Evolutionary conservation across 225 moss, liverwort and hornwort genomes (phyloP).

Genomic region (Sphagnum tenellum): DNA sequence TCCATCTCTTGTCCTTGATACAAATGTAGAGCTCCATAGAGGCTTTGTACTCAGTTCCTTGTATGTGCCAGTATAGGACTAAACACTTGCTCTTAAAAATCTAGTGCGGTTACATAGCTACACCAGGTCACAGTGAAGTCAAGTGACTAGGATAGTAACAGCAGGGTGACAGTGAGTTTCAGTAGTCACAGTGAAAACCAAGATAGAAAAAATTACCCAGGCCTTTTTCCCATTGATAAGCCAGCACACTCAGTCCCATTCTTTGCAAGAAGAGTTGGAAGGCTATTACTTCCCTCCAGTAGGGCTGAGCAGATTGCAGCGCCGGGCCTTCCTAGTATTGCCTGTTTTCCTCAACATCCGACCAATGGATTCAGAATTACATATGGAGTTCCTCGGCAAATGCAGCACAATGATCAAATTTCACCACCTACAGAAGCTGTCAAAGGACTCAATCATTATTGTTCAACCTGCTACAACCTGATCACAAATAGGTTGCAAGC

Average conservation of each 20-base stretch:
- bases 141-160: no score
- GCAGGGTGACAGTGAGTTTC: no score
- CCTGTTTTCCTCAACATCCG: conserved; percentile 27
- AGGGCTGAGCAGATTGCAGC: conserved; percentile 36
- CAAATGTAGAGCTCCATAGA: no score
- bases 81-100: conserved; percentile 2
- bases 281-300: conserved; percentile 43
- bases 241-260: conserved; percentile 55
- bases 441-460: not conserved
- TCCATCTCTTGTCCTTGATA: no score
- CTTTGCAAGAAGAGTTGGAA: conserved; percentile 50
- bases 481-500: not conserved
- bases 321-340: conserved; percentile 46
- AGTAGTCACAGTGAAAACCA: no score
- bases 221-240: conserved; percentile 59
- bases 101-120: conserved; percentile 1
- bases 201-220: conserved; percentile 31
- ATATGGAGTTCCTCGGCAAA: no score
- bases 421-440: not conserved
- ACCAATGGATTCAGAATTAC: no score
- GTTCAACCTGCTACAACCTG: not conserved
- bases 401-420: not conserved
- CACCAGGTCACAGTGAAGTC: no score
- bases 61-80: not conserved
- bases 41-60: no score